phyloP scores from a whole-genome alignment of 2,329 filamentous ascomycete genomes.

The Hirsutella thompsonii region DNA sequence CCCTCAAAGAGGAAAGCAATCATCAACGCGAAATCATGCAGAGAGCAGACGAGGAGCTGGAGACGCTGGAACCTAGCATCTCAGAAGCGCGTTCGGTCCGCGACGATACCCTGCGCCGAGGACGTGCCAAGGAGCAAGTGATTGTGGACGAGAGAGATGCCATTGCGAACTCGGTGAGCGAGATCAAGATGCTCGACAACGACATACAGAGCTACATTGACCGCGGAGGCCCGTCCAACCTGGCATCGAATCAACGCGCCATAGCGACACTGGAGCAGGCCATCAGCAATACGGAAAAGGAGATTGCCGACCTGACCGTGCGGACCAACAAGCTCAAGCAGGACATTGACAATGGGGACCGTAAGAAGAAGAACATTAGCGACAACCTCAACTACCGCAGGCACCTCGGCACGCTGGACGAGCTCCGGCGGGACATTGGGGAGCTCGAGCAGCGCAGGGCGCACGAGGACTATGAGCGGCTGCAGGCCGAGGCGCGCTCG shows the following conservation, averaged over 20 bases:
- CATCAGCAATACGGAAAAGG: conserved; percentile 51
- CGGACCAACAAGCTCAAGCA: conserved; percentile 68
- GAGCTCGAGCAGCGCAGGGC: conserved; percentile 70
- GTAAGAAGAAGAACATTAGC: conserved; percentile 72
- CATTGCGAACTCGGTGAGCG: conserved; percentile 61
- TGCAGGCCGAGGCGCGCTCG: conserved; percentile 53
- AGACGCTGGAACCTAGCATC: conserved; percentile 62
- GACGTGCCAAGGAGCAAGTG: conserved; percentile 58
- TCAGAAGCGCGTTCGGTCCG: conserved; percentile 61
- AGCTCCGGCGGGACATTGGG: conserved; percentile 55
- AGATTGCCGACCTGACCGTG: conserved; percentile 52
- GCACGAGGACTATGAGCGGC: conserved; percentile 66
- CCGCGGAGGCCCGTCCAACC: conserved; percentile 57
- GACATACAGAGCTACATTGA: conserved; percentile 74
- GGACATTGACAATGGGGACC: conserved; percentile 65
- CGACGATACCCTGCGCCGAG: conserved; percentile 62
- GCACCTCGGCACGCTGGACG: conserved; percentile 54
- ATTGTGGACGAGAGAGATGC: conserved; percentile 58
- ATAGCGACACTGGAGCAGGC: conserved; percentile 55
- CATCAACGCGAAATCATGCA: conserved; percentile 60
- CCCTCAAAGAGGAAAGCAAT: conserved; percentile 53
- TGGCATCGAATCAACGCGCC: conserved; percentile 56
- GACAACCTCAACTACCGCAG: conserved; percentile 84
- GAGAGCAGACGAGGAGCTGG: conserved; percentile 58
- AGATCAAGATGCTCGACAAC: conserved; percentile 60